phyloP scores from a whole-genome alignment of 306 rosid species.

The Phaseolus lunatus region DNA sequence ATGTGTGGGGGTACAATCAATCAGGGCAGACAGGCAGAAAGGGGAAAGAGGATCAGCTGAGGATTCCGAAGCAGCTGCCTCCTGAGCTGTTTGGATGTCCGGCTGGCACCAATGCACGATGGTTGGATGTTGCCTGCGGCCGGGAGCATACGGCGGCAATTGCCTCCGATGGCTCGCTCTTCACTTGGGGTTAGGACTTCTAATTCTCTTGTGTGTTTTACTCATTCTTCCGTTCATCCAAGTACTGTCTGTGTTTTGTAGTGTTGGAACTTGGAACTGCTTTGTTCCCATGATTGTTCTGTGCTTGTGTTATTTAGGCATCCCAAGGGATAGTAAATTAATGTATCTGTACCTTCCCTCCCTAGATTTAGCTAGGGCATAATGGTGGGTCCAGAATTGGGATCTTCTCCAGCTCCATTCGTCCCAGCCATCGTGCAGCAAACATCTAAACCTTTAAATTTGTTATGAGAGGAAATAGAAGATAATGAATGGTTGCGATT shows the following conservation, averaged over 20 bases:
- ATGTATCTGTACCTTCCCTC: conserved; percentile 14
- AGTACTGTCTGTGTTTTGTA: not conserved
- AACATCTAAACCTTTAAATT: not conserved
- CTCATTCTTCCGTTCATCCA: conserved; percentile 22
- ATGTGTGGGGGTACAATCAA: conserved; percentile 96
- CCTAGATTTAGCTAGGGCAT: not conserved
- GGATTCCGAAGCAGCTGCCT: conserved; percentile 85
- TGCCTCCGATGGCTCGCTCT: conserved; percentile 87
- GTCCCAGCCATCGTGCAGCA: not conserved
- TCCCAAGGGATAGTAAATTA: not conserved
- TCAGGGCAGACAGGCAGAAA: conserved; percentile 93
- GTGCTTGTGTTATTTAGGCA: not conserved
- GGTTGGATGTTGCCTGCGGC: conserved; percentile 94
- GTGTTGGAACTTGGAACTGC: not conserved
- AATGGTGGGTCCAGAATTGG: not conserved
- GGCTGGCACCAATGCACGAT: conserved; percentile 69
- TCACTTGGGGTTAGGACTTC: conserved; percentile 77
- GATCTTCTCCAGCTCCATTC: not conserved
- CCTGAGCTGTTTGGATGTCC: conserved; percentile 86
- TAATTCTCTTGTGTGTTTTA: conserved; percentile 4
- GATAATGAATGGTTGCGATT: not conserved
- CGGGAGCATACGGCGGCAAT: conserved; percentile 96
- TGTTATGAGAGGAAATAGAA: not conserved
- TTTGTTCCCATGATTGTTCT: not conserved
- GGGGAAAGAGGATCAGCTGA: conserved; percentile 70